Evolutionary conservation across 2,329 filamentous ascomycete species (phyloP), one percentile per base, ranked within the genome.

Genomic region (Thermothelomyces thermophilus): DNA sequence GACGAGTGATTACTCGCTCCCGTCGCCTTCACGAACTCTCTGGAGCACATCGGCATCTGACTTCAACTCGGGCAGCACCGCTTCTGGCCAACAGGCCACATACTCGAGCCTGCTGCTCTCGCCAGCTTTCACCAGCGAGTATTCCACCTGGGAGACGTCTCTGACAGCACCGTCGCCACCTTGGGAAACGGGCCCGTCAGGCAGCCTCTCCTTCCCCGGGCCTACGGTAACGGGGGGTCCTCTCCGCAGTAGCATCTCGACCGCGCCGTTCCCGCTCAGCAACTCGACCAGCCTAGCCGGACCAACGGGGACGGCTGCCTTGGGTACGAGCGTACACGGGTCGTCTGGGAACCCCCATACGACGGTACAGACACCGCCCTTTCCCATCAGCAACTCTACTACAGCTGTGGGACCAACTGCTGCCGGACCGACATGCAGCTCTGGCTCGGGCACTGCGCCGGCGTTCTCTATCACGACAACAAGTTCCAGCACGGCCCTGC

Each of bases 361-460:
- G n/a, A 20, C 44, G 9, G 22, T 19, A 14, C 17, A 34, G 11
- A 42, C 44, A n/a, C 45, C 49, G 3, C 49, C 52, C 2, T 54
- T 36, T 22, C 45, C 45, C 16, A 13, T 43, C 28, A 43, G 52
- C 8, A 54, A 51, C 40, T 54, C 51, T 19, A 48, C 48, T 3
- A 17, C 17, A 16, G n/a, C 39, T 2, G 36, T 6, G n/a, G 46
- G 41, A 16, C 47, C 40, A 10, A 48, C 46, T 1, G 39, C 33
- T 1, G 34, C 17, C 1, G 34, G 47, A 13, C 30, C 30, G 9
- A 50, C 48, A 3, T 36, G 42, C 14, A 49, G 16, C 17, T 19
- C 28, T 9, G 35, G 34, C 10, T 9, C 11, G 28, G 37, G 24
- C 4, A 45, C 41, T 24, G 42, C 28, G 11, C 30, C 36, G 6